Conservation (phyloP, 2,329 filamentous ascomycete genomes). For the Phialophora macrospora region DNA sequence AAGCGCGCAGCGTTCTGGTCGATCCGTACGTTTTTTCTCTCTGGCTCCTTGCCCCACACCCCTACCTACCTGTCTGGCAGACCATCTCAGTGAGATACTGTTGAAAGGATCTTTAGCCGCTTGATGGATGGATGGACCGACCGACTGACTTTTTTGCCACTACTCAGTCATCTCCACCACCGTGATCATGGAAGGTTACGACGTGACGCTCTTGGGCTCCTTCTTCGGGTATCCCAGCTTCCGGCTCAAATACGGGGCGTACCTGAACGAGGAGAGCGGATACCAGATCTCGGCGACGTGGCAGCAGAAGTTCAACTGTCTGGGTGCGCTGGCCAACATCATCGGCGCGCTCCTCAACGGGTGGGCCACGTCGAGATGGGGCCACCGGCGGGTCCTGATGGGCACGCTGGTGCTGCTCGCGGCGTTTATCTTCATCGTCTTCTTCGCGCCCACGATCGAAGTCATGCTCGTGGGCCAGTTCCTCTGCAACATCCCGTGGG, state of each 20-base stretch:
- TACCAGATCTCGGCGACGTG: slow-evolving; percentile 56
- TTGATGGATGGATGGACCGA: too few species aligned
- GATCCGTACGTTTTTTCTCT: slow-evolving; percentile 22
- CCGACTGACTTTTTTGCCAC: not conserved
- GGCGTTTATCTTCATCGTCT: slow-evolving; percentile 57
- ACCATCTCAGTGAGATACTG: not conserved
- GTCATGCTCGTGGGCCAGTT: slow-evolving; percentile 56
- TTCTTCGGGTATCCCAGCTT: slow-evolving; percentile 56
- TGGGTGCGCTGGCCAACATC: slow-evolving; percentile 23
- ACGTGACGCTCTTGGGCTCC: slow-evolving; percentile 57
- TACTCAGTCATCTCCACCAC: slow-evolving; percentile 47
- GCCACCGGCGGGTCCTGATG: slow-evolving; percentile 57
- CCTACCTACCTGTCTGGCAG: too few species aligned
- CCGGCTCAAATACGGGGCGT: slow-evolving; percentile 50
- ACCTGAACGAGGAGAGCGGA: slow-evolving; percentile 18
- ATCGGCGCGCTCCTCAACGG: slow-evolving; percentile 30
- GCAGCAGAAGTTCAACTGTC: slow-evolving; percentile 48
- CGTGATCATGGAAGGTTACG: slow-evolving; percentile 60
- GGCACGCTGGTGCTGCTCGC: slow-evolving; percentile 51
- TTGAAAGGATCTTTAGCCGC: too few species aligned
- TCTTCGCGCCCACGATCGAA: slow-evolving; percentile 56
- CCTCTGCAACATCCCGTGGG: slow-evolving; percentile 50
- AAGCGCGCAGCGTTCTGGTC: slow-evolving; percentile 30
- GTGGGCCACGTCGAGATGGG: slow-evolving; percentile 36
- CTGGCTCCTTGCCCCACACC: not conserved